These are phyloP conservation scores for Phialophora chinensis DNA, from an alignment of 2,329 filamentous ascomycete species.

Conservation along the genomic window DNA sequence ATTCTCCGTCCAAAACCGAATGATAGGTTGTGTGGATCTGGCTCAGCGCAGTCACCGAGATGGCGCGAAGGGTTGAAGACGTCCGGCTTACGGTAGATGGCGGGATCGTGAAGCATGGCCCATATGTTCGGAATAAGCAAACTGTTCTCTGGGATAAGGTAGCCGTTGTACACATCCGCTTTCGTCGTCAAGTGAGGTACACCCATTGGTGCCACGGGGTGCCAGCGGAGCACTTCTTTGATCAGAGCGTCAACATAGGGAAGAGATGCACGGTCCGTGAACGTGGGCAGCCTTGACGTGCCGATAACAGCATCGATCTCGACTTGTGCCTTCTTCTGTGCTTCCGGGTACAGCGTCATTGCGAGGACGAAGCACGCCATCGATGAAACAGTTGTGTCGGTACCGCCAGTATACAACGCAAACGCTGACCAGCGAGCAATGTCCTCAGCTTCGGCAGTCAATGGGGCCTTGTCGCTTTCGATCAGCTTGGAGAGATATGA, in stretches of 20 bases:
- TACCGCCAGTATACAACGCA: conserved; percentile 51
- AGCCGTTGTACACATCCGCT: conserved; percentile 57
- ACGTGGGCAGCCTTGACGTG: conserved; percentile 46
- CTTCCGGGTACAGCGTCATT: conserved; percentile 58
- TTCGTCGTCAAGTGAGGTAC: conserved; percentile 46
- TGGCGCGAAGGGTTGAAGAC: conserved; percentile 54
- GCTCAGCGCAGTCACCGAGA: conserved; percentile 46
- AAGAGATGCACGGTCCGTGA: conserved; percentile 47
- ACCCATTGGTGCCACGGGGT: conserved; percentile 45
- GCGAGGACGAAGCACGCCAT: conserved; percentile 57
- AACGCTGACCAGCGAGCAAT: conserved; percentile 52
- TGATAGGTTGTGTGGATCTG: conserved; percentile 55
- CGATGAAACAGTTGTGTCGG: conserved; percentile 53
- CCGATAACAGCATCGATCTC: conserved; percentile 53
- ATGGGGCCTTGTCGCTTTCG: conserved; percentile 43
- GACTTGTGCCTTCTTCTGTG: conserved; percentile 52
- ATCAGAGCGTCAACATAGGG: conserved; percentile 49
- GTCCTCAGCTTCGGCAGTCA: conserved; percentile 44
- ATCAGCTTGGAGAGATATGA: conserved; percentile 53
- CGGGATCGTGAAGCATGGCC: conserved; percentile 43
- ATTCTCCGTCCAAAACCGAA: conserved; percentile 63
- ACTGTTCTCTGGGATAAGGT: conserved; percentile 56
- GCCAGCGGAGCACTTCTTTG: conserved; percentile 49
- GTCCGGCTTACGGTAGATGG: conserved; percentile 47
- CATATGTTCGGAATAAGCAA: conserved; percentile 38